Evolutionary conservation across 176 grass and related monocot species (phyloP), one percentile per base, ranked within the genome.

Genomic region (Tillandsia fasciculata): DNA sequence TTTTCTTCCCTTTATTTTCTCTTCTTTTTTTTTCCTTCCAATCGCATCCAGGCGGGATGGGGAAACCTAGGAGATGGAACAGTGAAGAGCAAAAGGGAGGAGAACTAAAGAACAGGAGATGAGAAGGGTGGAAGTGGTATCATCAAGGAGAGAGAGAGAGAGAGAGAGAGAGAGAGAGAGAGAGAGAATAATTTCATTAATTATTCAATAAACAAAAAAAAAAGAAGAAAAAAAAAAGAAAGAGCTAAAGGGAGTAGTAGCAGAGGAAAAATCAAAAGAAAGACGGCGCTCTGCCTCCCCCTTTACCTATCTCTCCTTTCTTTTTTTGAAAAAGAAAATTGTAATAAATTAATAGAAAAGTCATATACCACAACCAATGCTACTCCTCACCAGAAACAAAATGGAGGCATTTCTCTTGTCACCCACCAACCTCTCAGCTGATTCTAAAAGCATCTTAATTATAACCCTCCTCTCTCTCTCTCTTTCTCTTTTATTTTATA

Each of bases 41-140:
- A 47, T 14, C 3, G 15, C 15, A 5, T 7, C 2, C 65, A 67
- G 48, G 65, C 48, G 26, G 5, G 33, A 15, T 49, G 54, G 64
- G 29, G 29, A 48, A 66, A 66, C 64, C 64, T 67, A 67, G 65
- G 65, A 67, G 13, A 67, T 67, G 28, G 12, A 66, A 67, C 65
- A 49, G 65, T 67, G 29, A 15, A 66, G 29, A 66, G 29, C 14
- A 33, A 42, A n/a, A 15, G 27, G 10, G n/a, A 13, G 13, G 13
- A 28, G 3, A 48, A 33, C 13, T 3, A 48, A 33, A 48, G 33
- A 48, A 4, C 8, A 18, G 9, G 54, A 20, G n/a, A 15, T 15
- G 29, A 15, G 33, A 15, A 67, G 28, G 28, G 48, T 17, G 12
- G 12, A 7, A 14, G 14, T 20, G 20, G 20, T 20, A 20, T 20